A percentile compares a stretch with the other conserved stretches of the same genome.
These are phyloP conservation scores for Termitomyces sp. DNA, from an alignment of 768 basidiomycete species.

Conservation along the genomic window DNA sequence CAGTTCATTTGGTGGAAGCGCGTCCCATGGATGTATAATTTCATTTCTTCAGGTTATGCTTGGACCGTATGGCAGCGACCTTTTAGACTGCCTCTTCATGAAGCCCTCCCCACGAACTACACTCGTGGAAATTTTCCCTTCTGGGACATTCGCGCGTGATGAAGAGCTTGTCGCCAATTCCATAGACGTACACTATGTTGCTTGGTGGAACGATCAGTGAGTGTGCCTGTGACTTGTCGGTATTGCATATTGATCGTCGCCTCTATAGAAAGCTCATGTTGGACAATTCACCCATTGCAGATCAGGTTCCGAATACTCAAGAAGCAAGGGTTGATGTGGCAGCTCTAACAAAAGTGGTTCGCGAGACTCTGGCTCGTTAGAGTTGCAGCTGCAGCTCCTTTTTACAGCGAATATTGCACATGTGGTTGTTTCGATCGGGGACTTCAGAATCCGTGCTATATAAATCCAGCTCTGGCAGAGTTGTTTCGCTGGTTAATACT, in stretches of 20 bases:
- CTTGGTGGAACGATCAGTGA: slow-evolving; percentile 40
- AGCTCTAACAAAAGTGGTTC: slow-evolving; percentile 37
- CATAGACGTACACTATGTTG: slow-evolving; percentile 52
- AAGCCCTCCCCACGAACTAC: slow-evolving; percentile 52
- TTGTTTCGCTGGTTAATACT: neutral
- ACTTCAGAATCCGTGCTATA: neutral
- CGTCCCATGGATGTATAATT: slow-evolving; percentile 6
- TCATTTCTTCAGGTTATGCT: slow-evolving; percentile 44
- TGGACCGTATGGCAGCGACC: slow-evolving; percentile 53
- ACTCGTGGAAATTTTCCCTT: slow-evolving; percentile 75
- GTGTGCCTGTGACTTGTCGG: slow-evolving; percentile 1
- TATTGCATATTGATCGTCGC: neutral
- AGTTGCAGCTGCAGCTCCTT: no score
- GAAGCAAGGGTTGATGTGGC: slow-evolving; percentile 32
- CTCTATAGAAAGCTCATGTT: slow-evolving; percentile 29
- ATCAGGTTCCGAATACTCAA: slow-evolving; percentile 18
- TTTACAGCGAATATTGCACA: neutral
- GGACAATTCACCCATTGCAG: slow-evolving; percentile 28
- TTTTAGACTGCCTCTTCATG: slow-evolving; percentile 71
- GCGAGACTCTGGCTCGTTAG: slow-evolving; percentile 14
- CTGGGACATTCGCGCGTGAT: slow-evolving; percentile 59
- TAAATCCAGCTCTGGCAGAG: neutral
- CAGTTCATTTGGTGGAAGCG: neutral
- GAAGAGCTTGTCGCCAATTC: slow-evolving; percentile 51
- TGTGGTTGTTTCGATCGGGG: neutral